Evolutionary conservation across 495 filamentous ascomycete species (phyloP).

Genomic region (Terfezia boudieri): DNA sequence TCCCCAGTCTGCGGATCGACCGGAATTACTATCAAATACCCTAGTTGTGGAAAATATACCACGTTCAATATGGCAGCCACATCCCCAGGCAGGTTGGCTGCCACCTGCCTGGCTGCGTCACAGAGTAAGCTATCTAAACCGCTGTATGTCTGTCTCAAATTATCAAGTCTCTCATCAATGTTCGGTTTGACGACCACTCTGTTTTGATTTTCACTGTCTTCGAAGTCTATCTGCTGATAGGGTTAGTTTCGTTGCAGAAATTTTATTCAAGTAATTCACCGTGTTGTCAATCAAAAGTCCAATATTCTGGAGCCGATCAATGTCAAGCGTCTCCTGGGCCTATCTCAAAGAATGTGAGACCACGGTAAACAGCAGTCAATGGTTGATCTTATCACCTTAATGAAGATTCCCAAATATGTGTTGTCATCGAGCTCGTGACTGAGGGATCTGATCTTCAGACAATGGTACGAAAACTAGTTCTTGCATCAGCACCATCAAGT

Average conservation of each 20-base stretch:
- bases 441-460: conserved; percentile 43
- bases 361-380: too few relatives aligned
- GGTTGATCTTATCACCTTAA: background rate
- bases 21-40: conserved; percentile 62
- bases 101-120: conserved; percentile 37
- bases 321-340: conserved; percentile 9
- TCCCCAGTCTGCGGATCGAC: conserved; percentile 37
- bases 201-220: conserved; percentile 48
- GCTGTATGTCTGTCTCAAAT: conserved; percentile 52
- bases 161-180: conserved; percentile 54
- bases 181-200: conserved; percentile 52
- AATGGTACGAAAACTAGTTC: conserved; percentile 38
- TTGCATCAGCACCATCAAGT: background rate
- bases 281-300: conserved; percentile 49
- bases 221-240: conserved; percentile 41
- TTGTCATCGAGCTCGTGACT: conserved; percentile 26
- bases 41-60: conserved; percentile 76
- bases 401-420: conserved; percentile 8
- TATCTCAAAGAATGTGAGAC: background rate
- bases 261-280: conserved; percentile 3
- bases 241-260: conserved; percentile 12
- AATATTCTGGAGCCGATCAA: conserved; percentile 33
- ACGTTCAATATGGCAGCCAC: conserved; percentile 45
- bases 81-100: conserved; percentile 35
- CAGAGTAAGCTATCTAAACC: conserved; percentile 53